Conservation (phyloP, 176 grass and related monocot species). For the Coix lacrymajobi region DNA sequence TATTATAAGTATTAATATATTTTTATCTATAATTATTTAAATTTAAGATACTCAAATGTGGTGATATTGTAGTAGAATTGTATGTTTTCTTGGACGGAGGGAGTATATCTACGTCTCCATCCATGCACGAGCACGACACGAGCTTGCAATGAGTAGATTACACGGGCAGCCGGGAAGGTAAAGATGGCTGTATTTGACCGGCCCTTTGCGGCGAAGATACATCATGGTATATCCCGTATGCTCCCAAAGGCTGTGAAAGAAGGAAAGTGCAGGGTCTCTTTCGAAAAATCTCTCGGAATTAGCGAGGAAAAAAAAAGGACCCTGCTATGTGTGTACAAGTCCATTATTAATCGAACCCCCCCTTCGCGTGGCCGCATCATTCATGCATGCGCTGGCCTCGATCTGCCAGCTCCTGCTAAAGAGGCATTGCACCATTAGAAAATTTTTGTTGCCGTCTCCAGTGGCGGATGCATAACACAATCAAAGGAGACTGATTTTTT, state of each 20-base stretch:
- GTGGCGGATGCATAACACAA: no score
- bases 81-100: no score
- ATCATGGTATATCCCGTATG: background rate
- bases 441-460: no score
- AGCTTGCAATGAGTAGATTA: slow-evolving; percentile 36
- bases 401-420: background rate
- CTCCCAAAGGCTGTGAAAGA: slow-evolving; percentile 16
- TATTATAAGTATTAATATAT: no score
- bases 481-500: no score
- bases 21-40: no score
- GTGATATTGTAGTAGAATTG: no score
- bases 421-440: no score
- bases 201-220: background rate
- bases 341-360: background rate
- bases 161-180: background rate
- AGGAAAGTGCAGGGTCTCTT: slow-evolving; percentile 13
- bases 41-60: no score
- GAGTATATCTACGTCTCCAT: background rate
- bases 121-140: slow-evolving; percentile 3
- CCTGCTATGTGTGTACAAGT: background rate
- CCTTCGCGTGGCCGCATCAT: background rate
- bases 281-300: slow-evolving; percentile 2
- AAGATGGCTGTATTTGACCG: slow-evolving; percentile 33
- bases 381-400: no score
- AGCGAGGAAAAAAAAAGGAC: background rate